Percentiles rank a stretch among this genome's conserved stretches.
Evolutionary conservation across 108 stramenopile genomes (phyloP).

Genomic region (Parietichytrium sp.): DNA sequence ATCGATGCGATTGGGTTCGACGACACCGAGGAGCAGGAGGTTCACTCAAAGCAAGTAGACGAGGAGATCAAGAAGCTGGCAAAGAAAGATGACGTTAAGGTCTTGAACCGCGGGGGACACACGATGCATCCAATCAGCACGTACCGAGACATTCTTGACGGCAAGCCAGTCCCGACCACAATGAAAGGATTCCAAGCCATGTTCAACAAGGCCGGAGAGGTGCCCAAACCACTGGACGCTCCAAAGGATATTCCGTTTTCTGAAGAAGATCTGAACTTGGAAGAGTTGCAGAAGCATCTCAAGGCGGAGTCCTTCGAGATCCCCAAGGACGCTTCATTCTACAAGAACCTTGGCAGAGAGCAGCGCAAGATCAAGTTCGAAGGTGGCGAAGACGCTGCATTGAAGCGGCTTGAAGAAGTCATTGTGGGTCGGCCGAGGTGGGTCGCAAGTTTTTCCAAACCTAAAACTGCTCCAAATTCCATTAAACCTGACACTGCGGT

Average conservation of each 20-base stretch:
- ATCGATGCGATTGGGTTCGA: slow-evolving; percentile 70
- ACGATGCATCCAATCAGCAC: slow-evolving; percentile 51
- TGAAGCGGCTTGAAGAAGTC: slow-evolving; percentile 41
- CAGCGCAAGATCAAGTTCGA: slow-evolving; percentile 61
- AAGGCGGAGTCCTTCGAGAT: slow-evolving; percentile 48
- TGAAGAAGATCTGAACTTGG: no score
- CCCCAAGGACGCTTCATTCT: not conserved
- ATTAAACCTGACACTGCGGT: slow-evolving; percentile 75
- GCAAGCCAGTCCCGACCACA: slow-evolving; percentile 42
- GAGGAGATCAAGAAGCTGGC: slow-evolving; percentile 40
- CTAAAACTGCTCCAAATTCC: slow-evolving; percentile 81
- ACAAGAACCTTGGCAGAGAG: not conserved
- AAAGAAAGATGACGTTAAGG: slow-evolving; percentile 50
- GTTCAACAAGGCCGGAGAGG: not conserved
- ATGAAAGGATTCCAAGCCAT: not conserved
- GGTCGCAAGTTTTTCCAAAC: slow-evolving; percentile 89
- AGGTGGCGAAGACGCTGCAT: slow-evolving; percentile 55
- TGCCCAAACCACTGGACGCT: not conserved
- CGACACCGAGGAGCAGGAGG: slow-evolving; percentile 63
- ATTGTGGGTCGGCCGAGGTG: slow-evolving; percentile 50
- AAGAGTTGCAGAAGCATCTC: slow-evolving; percentile 28
- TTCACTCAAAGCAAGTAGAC: slow-evolving; percentile 55
- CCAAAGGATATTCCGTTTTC: not conserved
- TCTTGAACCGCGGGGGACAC: slow-evolving; percentile 51
- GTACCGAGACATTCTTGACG: slow-evolving; percentile 63